Evolutionary conservation across 352 stramenopile genomes (phyloP).

Genomic region (Phytophthora europaea): DNA sequence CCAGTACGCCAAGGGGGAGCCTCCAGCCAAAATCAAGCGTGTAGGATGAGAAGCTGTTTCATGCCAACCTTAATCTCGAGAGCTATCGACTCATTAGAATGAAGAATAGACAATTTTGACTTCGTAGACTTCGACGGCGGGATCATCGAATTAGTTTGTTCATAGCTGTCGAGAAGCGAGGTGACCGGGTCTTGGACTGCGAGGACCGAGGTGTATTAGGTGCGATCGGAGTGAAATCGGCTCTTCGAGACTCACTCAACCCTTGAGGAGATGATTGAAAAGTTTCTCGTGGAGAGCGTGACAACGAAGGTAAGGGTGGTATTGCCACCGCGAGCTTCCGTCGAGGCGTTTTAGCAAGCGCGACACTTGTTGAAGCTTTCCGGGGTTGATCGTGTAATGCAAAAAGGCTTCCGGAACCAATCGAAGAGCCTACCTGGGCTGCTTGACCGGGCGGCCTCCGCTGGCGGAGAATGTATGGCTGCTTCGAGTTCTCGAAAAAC

Average conservation of each 20-base stretch:
- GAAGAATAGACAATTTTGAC: neutral
- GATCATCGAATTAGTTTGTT: constrained; percentile 59
- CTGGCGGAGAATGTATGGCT: constrained; percentile 68
- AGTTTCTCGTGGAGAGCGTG: constrained; percentile 24
- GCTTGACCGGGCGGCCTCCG: constrained; percentile 40
- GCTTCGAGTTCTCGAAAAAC: constrained; percentile 64
- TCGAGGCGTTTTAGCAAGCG: constrained; percentile 46
- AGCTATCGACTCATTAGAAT: constrained; percentile 1
- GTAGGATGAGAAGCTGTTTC: constrained; percentile 22
- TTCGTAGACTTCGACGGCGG: neutral
- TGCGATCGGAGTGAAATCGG: constrained; percentile 41
- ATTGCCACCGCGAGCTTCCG: constrained; percentile 44
- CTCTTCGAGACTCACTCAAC: constrained; percentile 24
- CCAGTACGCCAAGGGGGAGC: constrained; percentile 46
- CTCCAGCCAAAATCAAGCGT: constrained; percentile 53
- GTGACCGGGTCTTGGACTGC: constrained; percentile 58
- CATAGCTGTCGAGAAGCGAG: constrained; percentile 49
- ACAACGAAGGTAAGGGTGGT: constrained; percentile 35
- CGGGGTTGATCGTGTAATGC: constrained; percentile 43
- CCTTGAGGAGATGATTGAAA: constrained; percentile 23
- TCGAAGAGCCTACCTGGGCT: constrained; percentile 42
- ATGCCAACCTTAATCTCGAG: neutral
- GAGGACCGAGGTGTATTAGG: constrained; percentile 52
- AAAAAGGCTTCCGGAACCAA: constrained; percentile 56
- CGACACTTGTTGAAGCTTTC: constrained; percentile 49